Evolutionary conservation across 805 yeast genomes (phyloP).

Genomic region (Candida taoyuanica): DNA sequence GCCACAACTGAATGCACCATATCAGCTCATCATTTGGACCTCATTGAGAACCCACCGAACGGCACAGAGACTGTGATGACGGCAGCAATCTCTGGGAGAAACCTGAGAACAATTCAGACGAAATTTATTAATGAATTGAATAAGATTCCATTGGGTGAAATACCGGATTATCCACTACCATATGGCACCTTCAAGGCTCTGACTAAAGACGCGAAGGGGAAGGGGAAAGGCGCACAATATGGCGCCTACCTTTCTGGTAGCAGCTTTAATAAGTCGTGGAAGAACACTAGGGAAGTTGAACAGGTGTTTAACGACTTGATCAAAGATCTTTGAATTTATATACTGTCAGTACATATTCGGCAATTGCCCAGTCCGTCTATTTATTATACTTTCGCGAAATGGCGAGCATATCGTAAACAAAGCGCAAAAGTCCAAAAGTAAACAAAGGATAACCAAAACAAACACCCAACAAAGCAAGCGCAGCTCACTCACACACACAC

Average conservation of each 20-base stretch:
- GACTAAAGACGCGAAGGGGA: slow-evolving; percentile 5
- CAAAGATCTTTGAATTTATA: slow-evolving; percentile 2
- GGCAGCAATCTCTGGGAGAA: slow-evolving; percentile 24
- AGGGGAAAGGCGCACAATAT: slow-evolving; percentile 3
- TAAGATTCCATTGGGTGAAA: neutral
- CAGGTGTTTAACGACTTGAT: slow-evolving; percentile 13
- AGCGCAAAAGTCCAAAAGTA: slow-evolving; percentile 5
- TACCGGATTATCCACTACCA: slow-evolving; percentile 27
- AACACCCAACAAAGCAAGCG: neutral
- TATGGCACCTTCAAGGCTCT: slow-evolving; percentile 23
- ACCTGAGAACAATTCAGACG: slow-evolving; percentile 22
- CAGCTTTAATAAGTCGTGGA: slow-evolving; percentile 15
- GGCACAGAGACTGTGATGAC: slow-evolving; percentile 26
- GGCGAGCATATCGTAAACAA: slow-evolving; percentile 8
- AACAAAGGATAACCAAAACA: slow-evolving; percentile 1
- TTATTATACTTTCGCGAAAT: neutral
- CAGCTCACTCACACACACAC: neutral
- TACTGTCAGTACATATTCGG: neutral
- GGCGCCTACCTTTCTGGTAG: slow-evolving; percentile 19
- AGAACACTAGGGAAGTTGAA: slow-evolving; percentile 14
- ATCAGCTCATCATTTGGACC: slow-evolving; percentile 14
- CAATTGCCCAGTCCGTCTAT: slow-evolving; percentile 1
- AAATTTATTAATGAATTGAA: slow-evolving; percentile 22
- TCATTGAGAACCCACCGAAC: slow-evolving; percentile 17
- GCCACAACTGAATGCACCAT: slow-evolving; percentile 18